Evolutionary conservation across 140 eudicot genomes (phyloP), one percentile per base, ranked within the genome.

Genomic region (Bidens hawaiensis): DNA sequence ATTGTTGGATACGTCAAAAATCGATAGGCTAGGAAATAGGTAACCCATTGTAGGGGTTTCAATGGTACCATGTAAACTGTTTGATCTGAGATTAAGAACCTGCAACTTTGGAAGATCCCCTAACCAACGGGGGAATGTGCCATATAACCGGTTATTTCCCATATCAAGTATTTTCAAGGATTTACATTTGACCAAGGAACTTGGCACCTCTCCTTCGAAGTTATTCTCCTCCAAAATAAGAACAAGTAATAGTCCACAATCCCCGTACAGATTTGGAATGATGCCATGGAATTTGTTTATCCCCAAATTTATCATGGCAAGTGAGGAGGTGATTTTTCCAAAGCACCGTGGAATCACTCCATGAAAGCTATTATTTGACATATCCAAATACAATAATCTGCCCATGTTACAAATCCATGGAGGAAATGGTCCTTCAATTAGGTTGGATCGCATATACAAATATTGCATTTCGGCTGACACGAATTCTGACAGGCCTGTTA

Each of bases 71-170:
- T n/a, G n/a, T n/a, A n/a, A n/a, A n/a, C n/a, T n/a, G n/a, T n/a
- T n/a, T n/a, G n/a, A 30, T 52, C 17, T 17, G 6, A 52, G 41
- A 21, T 13, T 6, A 54, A 54, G 61, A 54, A n/a, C 22, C 17
- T 54, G 38, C 40, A 54, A 27, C 24, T 36, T 30, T 19, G 54
- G 48, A 22, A 54, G 54, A 13, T 14, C n/a, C 11, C 49, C 64
- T 60, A 67, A 14, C 64, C 64, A 67, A n/a, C 47, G 14, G 23
- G 73, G 64, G 21, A 67, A 67, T 13, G 5, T 36, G 25, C 23
- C 73, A 3, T 17, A 2, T 12, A 67, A 40, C n/a, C n/a, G n/a
- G n/a, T n/a, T n/a, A n/a, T n/a, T n/a, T n/a, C n/a, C n/a, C n/a
- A n/a, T n/a, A n/a, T 55, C 64, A 25, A 67, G 36, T 2, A 38